Evolutionary conservation across 805 yeast genomes (phyloP).

Genomic region (Myxozyma monticola): DNA sequence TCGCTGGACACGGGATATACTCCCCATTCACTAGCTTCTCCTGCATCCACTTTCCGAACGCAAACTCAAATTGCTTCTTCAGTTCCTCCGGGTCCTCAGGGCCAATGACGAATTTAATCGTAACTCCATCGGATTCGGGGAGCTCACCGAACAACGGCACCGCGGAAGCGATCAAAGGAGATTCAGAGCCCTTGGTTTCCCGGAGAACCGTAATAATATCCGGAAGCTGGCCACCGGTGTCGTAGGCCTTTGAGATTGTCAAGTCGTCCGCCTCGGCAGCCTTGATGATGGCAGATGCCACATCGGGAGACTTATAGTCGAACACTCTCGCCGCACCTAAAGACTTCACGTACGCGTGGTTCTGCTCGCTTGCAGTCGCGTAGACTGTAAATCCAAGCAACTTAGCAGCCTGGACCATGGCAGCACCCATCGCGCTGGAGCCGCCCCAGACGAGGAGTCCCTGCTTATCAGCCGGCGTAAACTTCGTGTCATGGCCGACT

Average conservation of each 20-base stretch:
- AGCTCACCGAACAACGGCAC: not conserved
- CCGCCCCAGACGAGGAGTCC: conserved; percentile 63
- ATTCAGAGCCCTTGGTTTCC: not conserved
- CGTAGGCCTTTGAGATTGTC: not conserved
- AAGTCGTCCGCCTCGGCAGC: conserved; percentile 2
- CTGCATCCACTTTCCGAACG: not conserved
- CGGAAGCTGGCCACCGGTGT: not conserved
- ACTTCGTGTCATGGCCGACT: not conserved
- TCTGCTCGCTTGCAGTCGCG: conserved; percentile 53
- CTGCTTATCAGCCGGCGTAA: conserved; percentile 3
- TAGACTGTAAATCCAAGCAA: conserved; percentile 49
- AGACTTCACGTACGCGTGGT: conserved; percentile 44
- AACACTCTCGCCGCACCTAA: conserved; percentile 55
- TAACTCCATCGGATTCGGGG: not conserved
- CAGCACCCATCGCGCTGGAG: conserved; percentile 61
- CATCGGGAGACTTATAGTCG: conserved; percentile 45
- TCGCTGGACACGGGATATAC: too few species aligned
- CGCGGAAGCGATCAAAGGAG: not conserved
- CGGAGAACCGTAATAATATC: not conserved
- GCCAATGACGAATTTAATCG: not conserved
- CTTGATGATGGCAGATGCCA: conserved; percentile 3
- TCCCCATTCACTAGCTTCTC: not conserved
- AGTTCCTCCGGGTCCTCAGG: not conserved
- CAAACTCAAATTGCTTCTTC: not conserved
- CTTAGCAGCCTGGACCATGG: conserved; percentile 61